Base-by-base conservation (phyloP, 768 basidiomycete genomes). In the Tephrocybe sp. region DNA sequence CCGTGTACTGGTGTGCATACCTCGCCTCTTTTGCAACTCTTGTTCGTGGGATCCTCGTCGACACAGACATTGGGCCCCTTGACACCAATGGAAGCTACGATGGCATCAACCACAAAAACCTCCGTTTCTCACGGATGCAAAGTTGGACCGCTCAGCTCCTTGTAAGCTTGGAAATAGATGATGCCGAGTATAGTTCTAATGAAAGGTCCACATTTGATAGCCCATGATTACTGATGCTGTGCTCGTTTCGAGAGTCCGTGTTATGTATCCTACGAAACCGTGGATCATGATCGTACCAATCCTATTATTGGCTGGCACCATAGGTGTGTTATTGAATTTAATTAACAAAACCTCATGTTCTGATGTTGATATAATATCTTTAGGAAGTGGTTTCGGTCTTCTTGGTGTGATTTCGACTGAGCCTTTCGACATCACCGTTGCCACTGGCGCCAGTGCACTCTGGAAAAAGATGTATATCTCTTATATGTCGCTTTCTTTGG, bases 21-120 rank as follows among this genome's bases (percentile, higher is more conserved):
- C 50, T 55, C 16, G 54, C 46, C 11, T 47, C 50, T 28, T 55
- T 55, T 30, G 54, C 54, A 36, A 55, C 54, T n/a, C 50, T 51
- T n/a, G 54, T 55, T 30, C 49, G 54, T 3, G 54, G 50, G 16
- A 55, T 55, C 18, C 47, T 55, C 6, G 54, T 55, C 30, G 50
- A 55, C 28, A 55, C 54, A 8, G 54, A 55, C 25, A 41, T 55
- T 6, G 54, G 54, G 1, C 54, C 54, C 12, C 54, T 55, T 6
- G 54, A 55, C 28, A 55, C 37, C 2, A 46, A 27, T 0, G 53
- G 49, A 4, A 55, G 50, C 43, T 55, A 21, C 37, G 54, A 52
- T n/a, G 54, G 54, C 6, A 55, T 55, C 42, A 44, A 55, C 42
- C n/a, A n/a, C 1, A 55, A 55, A 41, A 48, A 47, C 24, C 50